Percentiles rank a stretch among this genome's conserved stretches.
These are phyloP conservation scores for Logfia minima DNA, from an alignment of 129 eudicot species.

Conservation along the genomic window DNA sequence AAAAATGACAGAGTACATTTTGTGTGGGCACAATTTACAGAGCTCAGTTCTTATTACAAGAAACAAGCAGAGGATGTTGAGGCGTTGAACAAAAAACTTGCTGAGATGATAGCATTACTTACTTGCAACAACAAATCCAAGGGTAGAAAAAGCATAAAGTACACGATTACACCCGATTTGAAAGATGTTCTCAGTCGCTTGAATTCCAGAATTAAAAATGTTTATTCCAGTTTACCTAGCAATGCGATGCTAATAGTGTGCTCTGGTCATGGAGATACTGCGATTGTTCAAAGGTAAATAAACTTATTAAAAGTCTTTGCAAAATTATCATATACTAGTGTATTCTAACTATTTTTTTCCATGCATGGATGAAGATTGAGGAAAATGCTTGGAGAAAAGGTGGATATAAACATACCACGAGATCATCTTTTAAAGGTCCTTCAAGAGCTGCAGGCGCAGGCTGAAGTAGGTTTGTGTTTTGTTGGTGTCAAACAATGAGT, in stretches of 20 bases:
- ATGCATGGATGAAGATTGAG: slow-evolving; percentile 25
- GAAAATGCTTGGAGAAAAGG: slow-evolving; percentile 64
- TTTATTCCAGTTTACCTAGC: slow-evolving; percentile 60
- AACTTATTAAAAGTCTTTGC: background rate
- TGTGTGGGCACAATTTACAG: slow-evolving; percentile 88
- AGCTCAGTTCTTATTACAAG: slow-evolving; percentile 55
- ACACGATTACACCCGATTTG: slow-evolving; percentile 55
- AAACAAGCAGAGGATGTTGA: slow-evolving; percentile 78
- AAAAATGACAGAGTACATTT: slow-evolving; percentile 79
- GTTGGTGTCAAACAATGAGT: slow-evolving; percentile 62
- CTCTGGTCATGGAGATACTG: slow-evolving; percentile 97
- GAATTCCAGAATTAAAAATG: slow-evolving; percentile 50
- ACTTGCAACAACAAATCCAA: slow-evolving; percentile 58
- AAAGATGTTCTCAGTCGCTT: slow-evolving; percentile 61
- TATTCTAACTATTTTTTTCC: background rate
- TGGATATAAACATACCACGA: slow-evolving; percentile 47
- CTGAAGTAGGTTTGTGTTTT: slow-evolving; percentile 95
- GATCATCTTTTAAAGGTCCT: slow-evolving; percentile 74
- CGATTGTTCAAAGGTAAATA: slow-evolving; percentile 72
- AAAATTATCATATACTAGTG: background rate
- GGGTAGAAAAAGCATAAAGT: slow-evolving; percentile 48
- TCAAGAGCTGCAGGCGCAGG: slow-evolving; percentile 92
- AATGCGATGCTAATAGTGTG: slow-evolving; percentile 88
- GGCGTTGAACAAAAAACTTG: slow-evolving; percentile 59
- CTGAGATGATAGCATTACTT: slow-evolving; percentile 81